Percentiles rank a stretch among this genome's conserved stretches.
Conservation (phyloP, 1,139 yeast species). For the Kurtzmaniella quercitrusa region DNA sequence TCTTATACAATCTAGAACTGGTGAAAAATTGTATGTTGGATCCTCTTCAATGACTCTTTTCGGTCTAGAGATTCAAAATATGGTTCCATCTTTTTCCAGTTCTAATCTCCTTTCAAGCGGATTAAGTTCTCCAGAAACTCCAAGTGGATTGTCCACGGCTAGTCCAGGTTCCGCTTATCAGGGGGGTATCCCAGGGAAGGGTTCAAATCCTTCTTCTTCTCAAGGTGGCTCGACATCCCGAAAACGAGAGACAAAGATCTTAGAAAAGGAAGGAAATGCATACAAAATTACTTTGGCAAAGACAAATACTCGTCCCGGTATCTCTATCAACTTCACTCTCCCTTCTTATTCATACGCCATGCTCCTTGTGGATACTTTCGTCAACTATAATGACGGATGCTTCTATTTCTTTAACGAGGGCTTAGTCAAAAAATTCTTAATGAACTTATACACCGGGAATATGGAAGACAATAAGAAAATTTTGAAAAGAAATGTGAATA, state of each 20-base stretch:
- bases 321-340: constrained; percentile 62
- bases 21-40: constrained; percentile 72
- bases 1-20: constrained; percentile 67
- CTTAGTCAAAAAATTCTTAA: constrained; percentile 59
- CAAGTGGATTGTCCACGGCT: constrained; percentile 4
- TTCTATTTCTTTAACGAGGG: constrained; percentile 86
- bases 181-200: no score
- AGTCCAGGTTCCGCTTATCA: constrained; percentile 10
- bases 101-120: constrained; percentile 15
- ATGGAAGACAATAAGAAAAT: constrained; percentile 38
- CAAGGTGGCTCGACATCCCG: neutral
- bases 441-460: constrained; percentile 54
- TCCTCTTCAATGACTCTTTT: constrained; percentile 79
- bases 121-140: constrained; percentile 3
- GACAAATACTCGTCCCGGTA: constrained; percentile 64
- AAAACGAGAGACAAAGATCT: constrained; percentile 40
- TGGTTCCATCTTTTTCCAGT: constrained; percentile 37
- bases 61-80: constrained; percentile 69
- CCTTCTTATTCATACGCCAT: constrained; percentile 79
- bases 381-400: constrained; percentile 79
- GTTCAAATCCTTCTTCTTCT: no score
- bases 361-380: constrained; percentile 69
- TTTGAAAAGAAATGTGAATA: constrained; percentile 32
- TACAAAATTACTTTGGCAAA: constrained; percentile 65
- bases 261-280: constrained; percentile 74